Percentiles rank a stretch among this genome's conserved stretches.
phyloP scores from a whole-genome alignment of 176 grass and related monocot species.

The Hordeum vulgare region MorexV3_pseudomolecules_assembly NC_058518.1:496352353-496352852 shows the following conservation, averaged over 20 bases:
- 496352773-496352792: background rate
- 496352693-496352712: background rate
- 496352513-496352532: background rate
- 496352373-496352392: background rate
- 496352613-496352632: background rate
- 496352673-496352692: background rate
- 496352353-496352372: background rate
- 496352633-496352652: background rate
- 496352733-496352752: background rate
- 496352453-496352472: background rate
- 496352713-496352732: background rate
- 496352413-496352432: background rate
- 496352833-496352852: background rate
- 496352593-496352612: background rate
- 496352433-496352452: background rate
- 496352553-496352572: background rate
- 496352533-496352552: background rate
- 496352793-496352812: background rate
- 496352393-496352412: background rate
- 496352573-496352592: background rate
- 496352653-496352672: background rate
- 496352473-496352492: background rate
- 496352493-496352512: fast-evolving
- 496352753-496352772: background rate
- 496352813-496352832: background rate